These are phyloP conservation scores for Chlamydomonas sp. DNA, from an alignment of 139 green algal species.

Conservation along the genomic window DNA sequence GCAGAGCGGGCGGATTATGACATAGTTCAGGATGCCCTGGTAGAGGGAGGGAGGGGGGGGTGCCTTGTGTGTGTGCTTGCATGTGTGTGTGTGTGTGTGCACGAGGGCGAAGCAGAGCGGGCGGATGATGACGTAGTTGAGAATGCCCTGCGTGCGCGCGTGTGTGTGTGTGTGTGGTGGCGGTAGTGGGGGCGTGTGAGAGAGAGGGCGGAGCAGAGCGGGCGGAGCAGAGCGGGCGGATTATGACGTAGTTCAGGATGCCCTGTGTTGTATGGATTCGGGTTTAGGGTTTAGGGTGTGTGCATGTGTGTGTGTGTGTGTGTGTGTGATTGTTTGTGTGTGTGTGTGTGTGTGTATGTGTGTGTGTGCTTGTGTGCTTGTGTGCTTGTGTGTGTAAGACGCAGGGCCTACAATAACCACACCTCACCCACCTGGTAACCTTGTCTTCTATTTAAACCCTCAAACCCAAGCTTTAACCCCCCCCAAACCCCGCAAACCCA, in stretches of 20 bases:
- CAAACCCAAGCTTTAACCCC: too few species aligned
- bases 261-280: slow-evolving; percentile 37
- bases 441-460: too few species aligned
- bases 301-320: not conserved
- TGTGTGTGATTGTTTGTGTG: too few species aligned
- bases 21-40: slow-evolving; percentile 86
- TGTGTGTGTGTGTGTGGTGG: not conserved
- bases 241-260: slow-evolving; percentile 87
- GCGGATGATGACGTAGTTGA: slow-evolving; percentile 85
- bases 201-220: not conserved
- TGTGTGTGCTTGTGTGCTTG: too few species aligned
- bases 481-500: too few species aligned
- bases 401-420: too few species aligned
- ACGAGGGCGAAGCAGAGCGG: slow-evolving; percentile 62
- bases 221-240: slow-evolving; percentile 70
- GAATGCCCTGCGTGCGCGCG: slow-evolving; percentile 53
- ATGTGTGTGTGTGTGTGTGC: slow-evolving; percentile 25
- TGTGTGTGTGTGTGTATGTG: too few species aligned
- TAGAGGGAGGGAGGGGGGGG: not conserved
- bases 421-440: too few species aligned
- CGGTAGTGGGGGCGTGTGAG: not conserved
- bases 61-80: not conserved
- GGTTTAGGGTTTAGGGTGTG: not conserved
- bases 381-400: too few species aligned
- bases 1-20: slow-evolving; percentile 79